These are phyloP conservation scores for Trichoderma gamsii DNA, from an alignment of 495 filamentous ascomycete species.

Conservation along the genomic window DNA sequence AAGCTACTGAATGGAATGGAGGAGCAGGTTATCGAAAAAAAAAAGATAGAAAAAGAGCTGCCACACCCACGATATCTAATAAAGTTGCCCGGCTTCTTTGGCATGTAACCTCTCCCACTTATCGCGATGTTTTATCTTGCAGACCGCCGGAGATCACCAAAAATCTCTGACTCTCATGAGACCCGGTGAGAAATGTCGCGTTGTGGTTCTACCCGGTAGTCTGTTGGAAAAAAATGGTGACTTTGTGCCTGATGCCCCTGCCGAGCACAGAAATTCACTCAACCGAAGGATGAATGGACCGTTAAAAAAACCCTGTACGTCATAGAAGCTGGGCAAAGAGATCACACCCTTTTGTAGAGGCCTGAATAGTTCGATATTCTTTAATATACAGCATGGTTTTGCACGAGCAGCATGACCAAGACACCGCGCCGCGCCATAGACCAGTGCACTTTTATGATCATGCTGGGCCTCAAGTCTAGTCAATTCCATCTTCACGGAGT, in stretches of 20 bases:
- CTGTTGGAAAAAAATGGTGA: neutral
- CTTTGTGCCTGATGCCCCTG: conserved; percentile 1
- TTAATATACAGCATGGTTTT: neutral
- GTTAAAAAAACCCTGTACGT: neutral
- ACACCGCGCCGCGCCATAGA: neutral
- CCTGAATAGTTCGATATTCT: neutral
- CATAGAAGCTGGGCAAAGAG: conserved; percentile 1
- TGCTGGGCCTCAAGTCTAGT: too few relatives aligned
- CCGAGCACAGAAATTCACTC: neutral
- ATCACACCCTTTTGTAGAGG: neutral
- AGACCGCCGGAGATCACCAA: neutral
- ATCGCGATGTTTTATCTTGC: too few relatives aligned
- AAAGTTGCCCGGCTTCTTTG: too few relatives aligned
- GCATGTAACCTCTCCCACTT: too few relatives aligned
- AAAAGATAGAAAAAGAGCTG: too few relatives aligned
- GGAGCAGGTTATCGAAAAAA: too few relatives aligned
- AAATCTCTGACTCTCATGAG: neutral
- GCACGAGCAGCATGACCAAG: neutral
- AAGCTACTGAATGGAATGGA: too few relatives aligned
- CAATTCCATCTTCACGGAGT: too few relatives aligned
- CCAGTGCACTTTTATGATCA: neutral
- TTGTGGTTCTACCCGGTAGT: neutral
- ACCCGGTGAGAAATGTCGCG: neutral
- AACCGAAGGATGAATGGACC: neutral
- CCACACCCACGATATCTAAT: too few relatives aligned